Evolutionary conservation across 768 basidiomycete species (phyloP).

Genomic region (Mycena polygramma): DNA sequence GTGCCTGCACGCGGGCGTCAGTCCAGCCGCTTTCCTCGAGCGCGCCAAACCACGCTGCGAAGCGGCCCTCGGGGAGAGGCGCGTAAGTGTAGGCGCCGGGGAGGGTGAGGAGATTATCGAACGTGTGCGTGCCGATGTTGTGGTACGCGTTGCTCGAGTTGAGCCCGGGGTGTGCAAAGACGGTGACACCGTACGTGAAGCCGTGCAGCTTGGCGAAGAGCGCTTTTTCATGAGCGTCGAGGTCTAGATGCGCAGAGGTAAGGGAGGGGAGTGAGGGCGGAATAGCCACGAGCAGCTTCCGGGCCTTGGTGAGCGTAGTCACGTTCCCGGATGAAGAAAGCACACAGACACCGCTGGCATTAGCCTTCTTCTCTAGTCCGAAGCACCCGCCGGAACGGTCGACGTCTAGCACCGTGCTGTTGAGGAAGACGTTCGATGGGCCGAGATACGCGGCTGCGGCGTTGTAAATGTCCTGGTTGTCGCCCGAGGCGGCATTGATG

Average conservation of each 20-base stretch:
- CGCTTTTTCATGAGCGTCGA: constrained; percentile 17
- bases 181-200: constrained; percentile 20
- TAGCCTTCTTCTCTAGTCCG: neutral
- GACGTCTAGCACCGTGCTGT: constrained; percentile 14
- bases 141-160: neutral
- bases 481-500: constrained; percentile 9
- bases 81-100: neutral
- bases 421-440: constrained; percentile 18
- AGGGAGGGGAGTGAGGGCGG: constrained; percentile 18
- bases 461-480: constrained; percentile 23
- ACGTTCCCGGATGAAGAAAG: neutral
- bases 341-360: constrained; percentile 7
- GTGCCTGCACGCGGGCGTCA: neutral
- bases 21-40: neutral
- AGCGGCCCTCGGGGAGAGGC: constrained; percentile 14
- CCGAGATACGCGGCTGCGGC: constrained; percentile 15
- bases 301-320: constrained; percentile 13
- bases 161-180: constrained; percentile 8
- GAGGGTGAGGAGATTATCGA: neutral
- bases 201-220: constrained; percentile 11
- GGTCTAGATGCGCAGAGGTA: constrained; percentile 9
- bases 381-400: constrained; percentile 22
- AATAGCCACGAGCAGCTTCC: constrained; percentile 27
- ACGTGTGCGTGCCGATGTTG: constrained; percentile 20
- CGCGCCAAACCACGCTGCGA: constrained; percentile 12